Evolutionary conservation across 2,329 filamentous ascomycete species (phyloP).

Genomic region (Pseudogymnoascus sp.): DNA sequence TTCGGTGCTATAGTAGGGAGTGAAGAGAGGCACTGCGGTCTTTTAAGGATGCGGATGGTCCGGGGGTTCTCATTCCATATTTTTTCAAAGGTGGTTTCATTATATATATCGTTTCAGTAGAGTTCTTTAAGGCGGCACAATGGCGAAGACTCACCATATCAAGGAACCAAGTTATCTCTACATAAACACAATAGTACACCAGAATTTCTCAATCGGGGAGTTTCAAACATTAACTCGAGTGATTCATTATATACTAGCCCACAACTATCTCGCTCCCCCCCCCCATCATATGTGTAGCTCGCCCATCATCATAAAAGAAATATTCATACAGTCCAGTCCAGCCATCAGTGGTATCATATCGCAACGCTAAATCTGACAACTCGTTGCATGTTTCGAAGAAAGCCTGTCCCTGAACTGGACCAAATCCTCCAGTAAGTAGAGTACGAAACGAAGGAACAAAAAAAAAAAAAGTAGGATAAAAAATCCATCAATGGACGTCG

Average conservation of each 20-base stretch:
- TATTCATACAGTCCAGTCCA: slow-evolving; percentile 6
- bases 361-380: slow-evolving; percentile 8
- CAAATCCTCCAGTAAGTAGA: neutral
- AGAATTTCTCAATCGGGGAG: neutral
- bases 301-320: slow-evolving; percentile 1
- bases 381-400: neutral
- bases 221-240: slow-evolving; percentile 5
- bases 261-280: neutral
- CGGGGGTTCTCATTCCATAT: too few relatives aligned
- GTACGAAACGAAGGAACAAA: neutral
- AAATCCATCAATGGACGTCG: slow-evolving; percentile 1
- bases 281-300: slow-evolving; percentile 2
- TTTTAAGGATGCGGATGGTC: too few relatives aligned
- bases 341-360: slow-evolving; percentile 7
- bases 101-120: too few relatives aligned
- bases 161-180: neutral
- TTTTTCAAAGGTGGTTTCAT: too few relatives aligned
- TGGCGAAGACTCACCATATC: neutral
- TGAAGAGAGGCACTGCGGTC: too few relatives aligned
- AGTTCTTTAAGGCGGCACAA: too few relatives aligned
- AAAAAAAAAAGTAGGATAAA: neutral
- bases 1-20: too few relatives aligned
- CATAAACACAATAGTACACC: neutral
- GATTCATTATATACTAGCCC: slow-evolving; percentile 3
- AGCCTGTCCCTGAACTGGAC: slow-evolving; percentile 7